Percentiles rank a stretch among this genome's conserved stretches.
phyloP scores from a whole-genome alignment of 768 basidiomycete genomes.

The Xerocomus potaroensis region DNA sequence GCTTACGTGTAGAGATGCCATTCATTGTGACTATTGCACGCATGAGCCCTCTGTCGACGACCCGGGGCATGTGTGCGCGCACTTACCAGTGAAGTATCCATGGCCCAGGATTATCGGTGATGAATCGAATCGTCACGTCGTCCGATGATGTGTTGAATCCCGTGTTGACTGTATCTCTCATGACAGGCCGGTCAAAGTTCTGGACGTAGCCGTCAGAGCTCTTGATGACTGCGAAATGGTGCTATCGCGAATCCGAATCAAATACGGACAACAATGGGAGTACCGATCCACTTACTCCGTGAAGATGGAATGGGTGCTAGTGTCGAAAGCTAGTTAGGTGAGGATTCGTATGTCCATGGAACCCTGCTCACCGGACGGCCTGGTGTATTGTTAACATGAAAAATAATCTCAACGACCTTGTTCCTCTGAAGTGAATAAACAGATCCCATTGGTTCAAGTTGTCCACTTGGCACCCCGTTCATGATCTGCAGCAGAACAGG shows the following conservation, averaged over 20 bases:
- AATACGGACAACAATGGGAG: no score
- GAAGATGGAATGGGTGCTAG: slow-evolving; percentile 17
- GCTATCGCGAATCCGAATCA: slow-evolving; percentile 23
- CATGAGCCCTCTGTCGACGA: background rate
- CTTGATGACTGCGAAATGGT: slow-evolving; percentile 42
- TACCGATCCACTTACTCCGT: slow-evolving; percentile 6
- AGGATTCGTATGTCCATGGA: background rate
- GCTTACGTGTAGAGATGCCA: slow-evolving; percentile 18
- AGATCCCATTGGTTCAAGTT: slow-evolving; percentile 6
- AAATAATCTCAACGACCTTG: slow-evolving; percentile 15
- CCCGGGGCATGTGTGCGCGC: background rate
- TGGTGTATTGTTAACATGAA: slow-evolving; percentile 5
- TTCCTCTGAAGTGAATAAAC: slow-evolving; percentile 13
- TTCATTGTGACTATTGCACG: slow-evolving; percentile 17
- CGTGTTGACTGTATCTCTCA: slow-evolving; percentile 42
- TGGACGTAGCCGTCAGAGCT: slow-evolving; percentile 35
- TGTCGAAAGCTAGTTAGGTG: background rate
- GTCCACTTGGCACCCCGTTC: slow-evolving; percentile 15
- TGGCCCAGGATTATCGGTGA: slow-evolving; percentile 50
- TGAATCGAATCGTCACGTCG: slow-evolving; percentile 41
- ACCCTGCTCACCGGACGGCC: slow-evolving; percentile 29
- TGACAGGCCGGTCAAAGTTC: slow-evolving; percentile 52
- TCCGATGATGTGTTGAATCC: slow-evolving; percentile 11
- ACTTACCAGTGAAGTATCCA: slow-evolving; percentile 28
- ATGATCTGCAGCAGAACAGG: slow-evolving; percentile 21